A percentile compares a stretch with the other conserved stretches of the same genome.
These are phyloP conservation scores for Colletotrichum melonis DNA, from an alignment of 2,329 filamentous ascomycete species.

Conservation along the genomic window DNA sequence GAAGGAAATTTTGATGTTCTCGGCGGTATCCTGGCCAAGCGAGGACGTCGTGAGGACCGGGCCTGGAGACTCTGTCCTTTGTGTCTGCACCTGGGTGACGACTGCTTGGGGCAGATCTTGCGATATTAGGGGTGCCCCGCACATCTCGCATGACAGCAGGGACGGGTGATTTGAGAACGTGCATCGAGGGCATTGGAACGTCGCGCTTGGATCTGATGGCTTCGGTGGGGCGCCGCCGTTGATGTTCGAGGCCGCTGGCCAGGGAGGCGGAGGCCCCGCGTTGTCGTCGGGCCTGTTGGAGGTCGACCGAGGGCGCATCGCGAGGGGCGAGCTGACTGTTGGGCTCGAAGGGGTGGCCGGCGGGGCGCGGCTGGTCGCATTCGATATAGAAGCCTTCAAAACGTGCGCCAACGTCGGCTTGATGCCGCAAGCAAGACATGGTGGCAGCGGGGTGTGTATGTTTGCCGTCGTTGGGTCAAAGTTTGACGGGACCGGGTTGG, in stretches of 20 bases:
- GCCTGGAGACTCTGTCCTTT: conserved; percentile 81
- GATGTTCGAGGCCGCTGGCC: conserved; percentile 36
- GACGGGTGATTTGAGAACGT: conserved; percentile 96
- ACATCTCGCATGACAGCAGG: conserved; percentile 88
- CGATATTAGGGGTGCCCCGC: conserved; percentile 79
- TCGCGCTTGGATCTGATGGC: conserved; percentile 48
- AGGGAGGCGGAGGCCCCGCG: conserved; percentile 12
- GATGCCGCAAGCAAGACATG: conserved; percentile 93
- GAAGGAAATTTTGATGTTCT: conserved; percentile 92
- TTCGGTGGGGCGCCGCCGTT: conserved; percentile 34
- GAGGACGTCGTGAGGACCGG: conserved; percentile 65
- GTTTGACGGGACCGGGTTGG: conserved; percentile 91
- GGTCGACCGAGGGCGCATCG: conserved; percentile 10
- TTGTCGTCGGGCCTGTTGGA: conserved; percentile 18
- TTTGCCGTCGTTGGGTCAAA: conserved; percentile 89
- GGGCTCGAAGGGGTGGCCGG: conserved; percentile 41
- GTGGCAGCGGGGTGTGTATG: conserved; percentile 81
- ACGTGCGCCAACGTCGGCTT: conserved; percentile 87
- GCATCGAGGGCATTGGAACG: conserved; percentile 82
- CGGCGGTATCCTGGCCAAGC: conserved; percentile 66
- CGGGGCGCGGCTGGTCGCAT: conserved; percentile 67
- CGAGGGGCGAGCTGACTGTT: conserved; percentile 39
- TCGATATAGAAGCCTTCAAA: conserved; percentile 86
- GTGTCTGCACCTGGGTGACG: conserved; percentile 49
- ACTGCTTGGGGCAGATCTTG: conserved; percentile 54